Evolutionary conservation across 176 grass and related monocot species (phyloP).

Genomic region (Musa beccarii): DNA sequence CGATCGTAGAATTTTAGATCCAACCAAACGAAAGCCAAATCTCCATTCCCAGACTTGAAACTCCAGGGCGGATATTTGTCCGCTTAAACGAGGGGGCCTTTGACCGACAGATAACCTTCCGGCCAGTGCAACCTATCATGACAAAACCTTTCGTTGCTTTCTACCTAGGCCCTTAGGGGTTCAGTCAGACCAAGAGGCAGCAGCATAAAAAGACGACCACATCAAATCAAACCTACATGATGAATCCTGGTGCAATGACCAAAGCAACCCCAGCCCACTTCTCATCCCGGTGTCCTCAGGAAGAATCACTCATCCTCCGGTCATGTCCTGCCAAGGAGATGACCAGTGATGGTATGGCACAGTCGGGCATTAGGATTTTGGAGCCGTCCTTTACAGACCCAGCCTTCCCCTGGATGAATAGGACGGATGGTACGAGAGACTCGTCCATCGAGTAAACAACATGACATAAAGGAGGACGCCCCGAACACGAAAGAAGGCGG

Average conservation of each 20-base stretch:
- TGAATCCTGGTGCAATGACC: neutral
- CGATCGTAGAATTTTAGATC: too few relatives aligned
- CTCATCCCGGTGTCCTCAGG: neutral
- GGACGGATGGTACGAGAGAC: neutral
- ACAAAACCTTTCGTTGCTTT: neutral
- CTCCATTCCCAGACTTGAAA: neutral
- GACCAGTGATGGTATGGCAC: neutral
- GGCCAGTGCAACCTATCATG: neutral
- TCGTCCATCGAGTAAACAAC: neutral
- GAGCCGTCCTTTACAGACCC: neutral
- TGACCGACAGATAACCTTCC: neutral
- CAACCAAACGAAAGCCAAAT: too few relatives aligned
- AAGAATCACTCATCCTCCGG: neutral
- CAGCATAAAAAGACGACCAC: neutral
- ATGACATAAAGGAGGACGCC: neutral
- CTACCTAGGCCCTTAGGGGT: neutral
- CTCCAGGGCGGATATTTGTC: too few relatives aligned
- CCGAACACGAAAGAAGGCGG: neutral
- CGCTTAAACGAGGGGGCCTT: neutral
- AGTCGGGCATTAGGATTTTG: neutral
- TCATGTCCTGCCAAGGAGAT: neutral
- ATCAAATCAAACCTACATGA: conserved; percentile 27
- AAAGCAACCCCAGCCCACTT: neutral
- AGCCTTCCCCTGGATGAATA: neutral
- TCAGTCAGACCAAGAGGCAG: neutral